phyloP scores from a whole-genome alignment of 176 grass and related monocot species.

The Thinopyrum elongatum region DNA sequence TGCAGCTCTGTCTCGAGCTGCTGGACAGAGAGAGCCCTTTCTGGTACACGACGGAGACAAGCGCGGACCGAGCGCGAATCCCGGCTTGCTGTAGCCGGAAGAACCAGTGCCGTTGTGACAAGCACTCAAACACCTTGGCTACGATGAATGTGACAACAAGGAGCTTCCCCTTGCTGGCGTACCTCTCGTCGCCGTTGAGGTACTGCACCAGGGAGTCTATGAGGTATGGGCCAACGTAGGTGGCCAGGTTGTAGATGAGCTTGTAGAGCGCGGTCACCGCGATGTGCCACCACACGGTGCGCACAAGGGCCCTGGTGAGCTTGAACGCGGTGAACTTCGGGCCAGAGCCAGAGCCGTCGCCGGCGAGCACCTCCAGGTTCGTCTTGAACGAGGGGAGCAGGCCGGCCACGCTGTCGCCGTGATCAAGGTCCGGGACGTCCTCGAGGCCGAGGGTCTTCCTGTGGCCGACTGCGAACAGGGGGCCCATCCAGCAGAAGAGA shows the following conservation, averaged over 20 bases:
- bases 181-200: slow-evolving; percentile 59
- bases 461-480: slow-evolving; percentile 57
- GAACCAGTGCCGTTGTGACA: slow-evolving; percentile 52
- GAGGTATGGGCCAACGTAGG: slow-evolving; percentile 84
- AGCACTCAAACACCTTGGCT: slow-evolving; percentile 67
- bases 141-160: slow-evolving; percentile 61
- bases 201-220: slow-evolving; percentile 83
- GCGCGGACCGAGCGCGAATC: slow-evolving; percentile 42
- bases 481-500: slow-evolving; percentile 64
- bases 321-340: slow-evolving; percentile 56
- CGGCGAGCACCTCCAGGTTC: slow-evolving; percentile 43
- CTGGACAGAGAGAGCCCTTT: slow-evolving; percentile 72
- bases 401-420: slow-evolving; percentile 40
- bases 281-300: slow-evolving; percentile 58
- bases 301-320: slow-evolving; percentile 62
- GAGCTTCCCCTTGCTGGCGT: slow-evolving; percentile 47
- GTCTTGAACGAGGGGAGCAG: slow-evolving; percentile 56
- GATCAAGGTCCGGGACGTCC: slow-evolving; percentile 63
- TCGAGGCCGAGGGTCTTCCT: slow-evolving; percentile 65
- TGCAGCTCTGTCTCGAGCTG: slow-evolving; percentile 56
- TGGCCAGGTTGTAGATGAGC: slow-evolving; percentile 51
- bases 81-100: slow-evolving; percentile 60
- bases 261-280: slow-evolving; percentile 62
- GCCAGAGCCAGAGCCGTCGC: neutral
- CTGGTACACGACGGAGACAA: slow-evolving; percentile 66